phyloP scores from a whole-genome alignment of 768 basidiomycete species.

The Termitomyces sp. region DNA sequence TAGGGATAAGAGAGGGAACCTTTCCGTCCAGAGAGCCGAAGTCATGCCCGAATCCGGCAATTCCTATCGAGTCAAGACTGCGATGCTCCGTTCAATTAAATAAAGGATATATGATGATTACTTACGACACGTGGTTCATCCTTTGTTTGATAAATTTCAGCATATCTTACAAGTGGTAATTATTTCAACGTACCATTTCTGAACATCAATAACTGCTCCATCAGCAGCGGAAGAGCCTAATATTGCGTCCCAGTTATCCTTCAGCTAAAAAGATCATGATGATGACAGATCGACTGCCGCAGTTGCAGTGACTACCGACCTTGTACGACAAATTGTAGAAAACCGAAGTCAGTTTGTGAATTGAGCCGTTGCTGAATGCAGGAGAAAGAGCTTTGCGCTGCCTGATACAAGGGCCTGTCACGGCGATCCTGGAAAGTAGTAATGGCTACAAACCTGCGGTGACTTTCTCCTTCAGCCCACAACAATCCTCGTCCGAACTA shows the following conservation, averaged over 20 bases:
- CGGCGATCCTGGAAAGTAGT: too few relatives aligned
- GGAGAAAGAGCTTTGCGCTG: slow-evolving; percentile 47
- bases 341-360: slow-evolving; percentile 37
- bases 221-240: slow-evolving; percentile 24
- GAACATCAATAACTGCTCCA: slow-evolving; percentile 40
- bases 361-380: slow-evolving; percentile 47
- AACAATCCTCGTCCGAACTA: slow-evolving; percentile 37
- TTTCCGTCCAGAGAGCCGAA: slow-evolving; percentile 50
- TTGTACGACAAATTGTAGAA: slow-evolving; percentile 50
- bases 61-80: slow-evolving; percentile 51
- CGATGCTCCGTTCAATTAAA: background rate
- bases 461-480: slow-evolving; percentile 40
- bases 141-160: slow-evolving; percentile 14
- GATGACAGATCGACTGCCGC: background rate
- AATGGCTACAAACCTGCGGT: slow-evolving; percentile 29
- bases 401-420: slow-evolving; percentile 17
- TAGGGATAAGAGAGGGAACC: slow-evolving; percentile 31
- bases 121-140: slow-evolving; percentile 45
- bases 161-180: slow-evolving; percentile 26
- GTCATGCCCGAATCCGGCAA: slow-evolving; percentile 55
- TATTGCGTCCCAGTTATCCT: slow-evolving; percentile 19
- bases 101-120: background rate
- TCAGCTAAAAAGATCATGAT: slow-evolving; percentile 18
- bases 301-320: slow-evolving; percentile 18
- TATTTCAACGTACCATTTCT: slow-evolving; percentile 36